Percentiles rank a stretch among this genome's conserved stretches.
Conservation (phyloP, 306 rosid species). For the Prunus kanzakura region DNA sequence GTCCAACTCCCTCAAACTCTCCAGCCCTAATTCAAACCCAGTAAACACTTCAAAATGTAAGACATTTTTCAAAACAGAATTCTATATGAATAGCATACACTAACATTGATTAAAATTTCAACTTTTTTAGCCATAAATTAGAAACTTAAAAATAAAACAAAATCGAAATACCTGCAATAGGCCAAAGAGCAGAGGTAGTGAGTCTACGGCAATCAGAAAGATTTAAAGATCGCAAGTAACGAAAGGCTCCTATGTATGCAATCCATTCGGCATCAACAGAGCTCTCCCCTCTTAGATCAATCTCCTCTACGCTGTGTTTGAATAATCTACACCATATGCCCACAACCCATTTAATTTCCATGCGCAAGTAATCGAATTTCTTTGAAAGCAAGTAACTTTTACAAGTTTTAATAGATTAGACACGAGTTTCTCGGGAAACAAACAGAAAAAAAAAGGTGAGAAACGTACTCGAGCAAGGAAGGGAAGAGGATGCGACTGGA, state of each 20-base stretch:
- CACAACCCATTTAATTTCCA: not conserved
- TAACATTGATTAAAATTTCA: not conserved
- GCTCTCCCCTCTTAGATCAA: constrained; percentile 53
- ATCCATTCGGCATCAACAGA: constrained; percentile 85
- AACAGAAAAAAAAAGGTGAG: not conserved
- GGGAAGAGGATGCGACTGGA: constrained; percentile 67
- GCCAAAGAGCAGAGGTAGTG: constrained; percentile 70
- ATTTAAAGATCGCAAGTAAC: constrained; percentile 49
- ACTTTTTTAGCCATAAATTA: not conserved
- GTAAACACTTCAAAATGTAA: not conserved
- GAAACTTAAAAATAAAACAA: not conserved
- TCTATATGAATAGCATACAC: not conserved
- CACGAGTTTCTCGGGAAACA: not conserved
- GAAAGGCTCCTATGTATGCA: constrained; percentile 88
- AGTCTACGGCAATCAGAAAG: constrained; percentile 62
- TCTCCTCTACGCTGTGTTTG: constrained; percentile 64
- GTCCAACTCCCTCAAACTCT: constrained; percentile 60
- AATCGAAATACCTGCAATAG: constrained; percentile 53
- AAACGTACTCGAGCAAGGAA: constrained; percentile 72
- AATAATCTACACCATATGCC: constrained; percentile 44
- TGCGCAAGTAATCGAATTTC: not conserved
- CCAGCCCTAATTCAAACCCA: constrained; percentile 50
- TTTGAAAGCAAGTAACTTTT: not conserved
- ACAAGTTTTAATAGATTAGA: not conserved
- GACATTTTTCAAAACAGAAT: not conserved